Evolutionary conservation across 2,329 filamentous ascomycete genomes (phyloP), one percentile per base, ranked within the genome.

Genomic region (Claviceps quebecensis): DNA sequence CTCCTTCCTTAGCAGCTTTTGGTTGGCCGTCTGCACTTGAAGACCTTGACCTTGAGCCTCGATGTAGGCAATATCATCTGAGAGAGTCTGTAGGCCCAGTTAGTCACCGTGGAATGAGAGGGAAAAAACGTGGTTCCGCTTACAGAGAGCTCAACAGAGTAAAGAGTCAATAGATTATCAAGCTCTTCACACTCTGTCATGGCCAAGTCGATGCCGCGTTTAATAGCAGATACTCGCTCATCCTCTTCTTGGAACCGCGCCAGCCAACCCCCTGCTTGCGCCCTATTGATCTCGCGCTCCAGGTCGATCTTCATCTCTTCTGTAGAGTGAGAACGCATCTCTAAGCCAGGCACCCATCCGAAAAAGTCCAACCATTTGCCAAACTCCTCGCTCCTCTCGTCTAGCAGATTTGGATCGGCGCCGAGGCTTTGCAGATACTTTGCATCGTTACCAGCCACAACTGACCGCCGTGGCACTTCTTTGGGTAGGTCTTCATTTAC

Each of bases 11-110:
- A 98, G 76, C 29, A 95, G 77, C 65, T 95, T 95, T 65, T 98
- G 93, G 60, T 98, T 98, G 41, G 93, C 88, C 19, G 91, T 91
- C 67, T 97, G 93, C 6, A 98, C 91, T 62, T 98, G 93, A 46
- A 98, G 72, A 72, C 93, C 93, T 69, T 98, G 91, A 6, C 88
- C 90, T 67, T 98, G 93, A 2, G 93, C 89, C 70, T 98, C 93
- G 57, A 98, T 97, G 64, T 94, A 97, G 3, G 89, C 84, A 59
- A 98, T 94, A 60, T 98, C 93, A 48, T 97, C 91, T 52, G 90
- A 89, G 34, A 98, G 75, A 47, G 90, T 97, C 85, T 94, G 61
- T 23, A 29, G 2, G 6, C 63, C 53, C 17, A 60, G 58, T 53
- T 17, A 51, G 36, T 19, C 7, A 9, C 16, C 11, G 19, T 45